A percentile compares a stretch with the other conserved stretches of the same genome.
Evolutionary conservation across 495 filamentous ascomycete species (phyloP).

Genomic region (Penicillium psychrofluorescens): DNA sequence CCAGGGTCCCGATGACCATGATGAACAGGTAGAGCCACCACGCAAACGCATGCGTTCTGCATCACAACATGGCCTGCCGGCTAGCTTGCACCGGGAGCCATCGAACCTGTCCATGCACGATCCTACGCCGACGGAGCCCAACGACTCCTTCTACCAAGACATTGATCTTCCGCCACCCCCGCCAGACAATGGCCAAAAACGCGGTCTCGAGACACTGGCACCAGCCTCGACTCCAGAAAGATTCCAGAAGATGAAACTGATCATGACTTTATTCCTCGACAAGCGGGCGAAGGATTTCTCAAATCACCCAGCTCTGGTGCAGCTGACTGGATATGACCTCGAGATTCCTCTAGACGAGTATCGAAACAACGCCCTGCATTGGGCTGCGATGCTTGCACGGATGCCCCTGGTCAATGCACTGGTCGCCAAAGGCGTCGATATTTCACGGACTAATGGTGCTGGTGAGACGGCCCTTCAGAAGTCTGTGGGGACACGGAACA

Average conservation of each 20-base stretch:
- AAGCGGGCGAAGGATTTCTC: conserved; percentile 54
- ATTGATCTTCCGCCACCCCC: conserved; percentile 40
- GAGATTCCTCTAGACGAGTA: conserved; percentile 85
- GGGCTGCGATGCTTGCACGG: conserved; percentile 93
- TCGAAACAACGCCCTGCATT: conserved; percentile 85
- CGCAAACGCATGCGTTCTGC: conserved; percentile 67
- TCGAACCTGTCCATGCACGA: conserved; percentile 38
- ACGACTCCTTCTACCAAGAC: conserved; percentile 73
- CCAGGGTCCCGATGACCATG: conserved; percentile 40
- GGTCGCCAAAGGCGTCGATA: conserved; percentile 74
- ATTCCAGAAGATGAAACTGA: conserved; percentile 65
- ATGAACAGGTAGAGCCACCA: conserved; percentile 67
- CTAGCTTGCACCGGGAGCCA: conserved; percentile 28
- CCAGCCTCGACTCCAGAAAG: conserved; percentile 57
- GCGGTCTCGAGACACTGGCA: conserved; percentile 62
- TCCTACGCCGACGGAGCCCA: conserved; percentile 77
- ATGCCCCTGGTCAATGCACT: conserved; percentile 72
- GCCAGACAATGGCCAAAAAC: conserved; percentile 45
- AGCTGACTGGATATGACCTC: conserved; percentile 72
- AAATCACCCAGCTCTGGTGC: conserved; percentile 56
- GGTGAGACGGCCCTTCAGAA: conserved; percentile 92
- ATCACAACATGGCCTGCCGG: conserved; percentile 39
- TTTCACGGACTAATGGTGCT: conserved; percentile 74
- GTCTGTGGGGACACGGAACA: conserved; percentile 82
- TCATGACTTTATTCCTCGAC: conserved; percentile 86